phyloP scores from a whole-genome alignment of 2,329 filamentous ascomycete genomes.

The Claviceps cyperi region DNA sequence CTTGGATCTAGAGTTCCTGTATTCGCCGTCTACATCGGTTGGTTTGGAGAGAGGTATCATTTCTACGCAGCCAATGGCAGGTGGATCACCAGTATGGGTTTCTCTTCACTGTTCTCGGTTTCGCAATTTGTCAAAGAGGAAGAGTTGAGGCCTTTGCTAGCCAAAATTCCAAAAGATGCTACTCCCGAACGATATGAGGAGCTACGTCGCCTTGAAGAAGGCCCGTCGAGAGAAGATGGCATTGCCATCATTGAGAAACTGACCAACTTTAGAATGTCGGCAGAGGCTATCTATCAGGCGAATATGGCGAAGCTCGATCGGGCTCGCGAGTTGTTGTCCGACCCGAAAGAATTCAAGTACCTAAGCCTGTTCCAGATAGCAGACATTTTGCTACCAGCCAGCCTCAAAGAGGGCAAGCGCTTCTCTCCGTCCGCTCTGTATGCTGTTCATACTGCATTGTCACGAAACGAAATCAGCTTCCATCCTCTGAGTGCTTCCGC shows the following conservation, averaged over 20 bases:
- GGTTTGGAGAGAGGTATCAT: constrained; percentile 34
- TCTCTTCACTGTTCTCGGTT: constrained; percentile 35
- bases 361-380: constrained; percentile 38
- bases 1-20: constrained; percentile 29
- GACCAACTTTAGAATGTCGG: constrained; percentile 26
- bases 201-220: constrained; percentile 19
- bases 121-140: constrained; percentile 27
- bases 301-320: constrained; percentile 34
- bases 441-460: constrained; percentile 53
- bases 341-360: constrained; percentile 24
- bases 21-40: constrained; percentile 39
- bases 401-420: constrained; percentile 19
- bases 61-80: constrained; percentile 39
- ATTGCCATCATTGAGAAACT: constrained; percentile 32
- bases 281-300: constrained; percentile 31
- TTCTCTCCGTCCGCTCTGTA: constrained; percentile 42
- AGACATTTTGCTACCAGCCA: constrained; percentile 24
- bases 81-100: constrained; percentile 28
- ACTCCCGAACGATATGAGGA: constrained; percentile 18
- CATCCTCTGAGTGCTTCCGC: constrained; percentile 34
- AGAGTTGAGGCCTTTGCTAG: constrained; percentile 26
- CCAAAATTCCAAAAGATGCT: constrained; percentile 14
- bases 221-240: constrained; percentile 30
- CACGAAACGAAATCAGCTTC: constrained; percentile 46
- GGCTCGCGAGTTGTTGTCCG: constrained; percentile 26